Conservation (phyloP, 169 alveolate species). For the Nephromyces sp. region DNA sequence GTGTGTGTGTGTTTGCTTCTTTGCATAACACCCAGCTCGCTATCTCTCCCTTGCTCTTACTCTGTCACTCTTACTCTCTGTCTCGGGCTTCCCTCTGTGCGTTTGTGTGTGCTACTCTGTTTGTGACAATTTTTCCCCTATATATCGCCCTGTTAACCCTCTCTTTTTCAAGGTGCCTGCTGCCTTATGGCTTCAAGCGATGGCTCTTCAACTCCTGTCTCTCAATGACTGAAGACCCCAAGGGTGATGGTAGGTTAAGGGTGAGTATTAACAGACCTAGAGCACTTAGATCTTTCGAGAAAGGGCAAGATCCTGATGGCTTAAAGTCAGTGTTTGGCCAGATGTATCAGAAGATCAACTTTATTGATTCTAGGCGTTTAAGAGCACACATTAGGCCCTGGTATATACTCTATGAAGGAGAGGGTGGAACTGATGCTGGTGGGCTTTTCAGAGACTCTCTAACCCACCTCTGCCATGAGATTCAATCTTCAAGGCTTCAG, state of each 20-base stretch:
- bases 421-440: conserved; percentile 82
- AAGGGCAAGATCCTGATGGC: conserved; percentile 56
- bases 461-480: conserved; percentile 59
- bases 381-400: conserved; percentile 49
- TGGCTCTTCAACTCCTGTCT: conserved; percentile 32
- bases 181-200: conserved; percentile 29
- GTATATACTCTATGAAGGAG: conserved; percentile 67
- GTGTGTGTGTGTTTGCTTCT: neutral
- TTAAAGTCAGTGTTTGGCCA: conserved; percentile 68
- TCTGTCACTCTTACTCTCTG: neutral
- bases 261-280: conserved; percentile 34
- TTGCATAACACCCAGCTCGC: too few species aligned
- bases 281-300: conserved; percentile 35
- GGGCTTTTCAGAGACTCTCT: conserved; percentile 74
- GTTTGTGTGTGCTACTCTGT: neutral
- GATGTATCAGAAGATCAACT: conserved; percentile 42
- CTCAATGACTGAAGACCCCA: conserved; percentile 35
- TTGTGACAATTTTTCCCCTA: neutral
- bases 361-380: conserved; percentile 38
- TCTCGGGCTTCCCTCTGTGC: neutral
- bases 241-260: conserved; percentile 44
- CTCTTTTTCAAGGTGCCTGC: conserved; percentile 1
- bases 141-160: neutral
- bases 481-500: conserved; percentile 55
- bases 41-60: too few species aligned